These are phyloP conservation scores for Ceratobasidium sp. DNA, from an alignment of 1,284 basidiomycete genomes.

Conservation along the genomic window DNA sequence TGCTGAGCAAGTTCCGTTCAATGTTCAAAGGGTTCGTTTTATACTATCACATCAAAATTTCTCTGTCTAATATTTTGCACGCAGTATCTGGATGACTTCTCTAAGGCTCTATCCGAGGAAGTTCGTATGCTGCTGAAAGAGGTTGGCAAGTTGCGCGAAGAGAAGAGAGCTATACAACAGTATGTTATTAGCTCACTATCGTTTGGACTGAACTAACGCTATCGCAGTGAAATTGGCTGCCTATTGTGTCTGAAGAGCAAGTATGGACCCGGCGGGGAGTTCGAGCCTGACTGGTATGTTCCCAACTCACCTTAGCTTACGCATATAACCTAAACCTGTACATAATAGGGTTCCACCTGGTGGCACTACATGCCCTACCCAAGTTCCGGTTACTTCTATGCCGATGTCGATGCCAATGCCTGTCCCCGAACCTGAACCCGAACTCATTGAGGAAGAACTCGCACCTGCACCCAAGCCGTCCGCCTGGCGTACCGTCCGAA, in stretches of 20 bases:
- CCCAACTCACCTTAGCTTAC: no score
- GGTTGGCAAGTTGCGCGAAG: constrained; percentile 51
- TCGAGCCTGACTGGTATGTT: constrained; percentile 50
- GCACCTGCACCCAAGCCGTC: constrained; percentile 34
- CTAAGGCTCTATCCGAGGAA: constrained; percentile 51
- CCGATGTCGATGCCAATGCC: constrained; percentile 5
- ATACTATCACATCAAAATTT: background rate
- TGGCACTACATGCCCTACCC: constrained; percentile 24
- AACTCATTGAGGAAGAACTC: constrained; percentile 39
- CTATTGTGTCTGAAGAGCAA: constrained; percentile 50
- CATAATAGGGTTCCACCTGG: constrained; percentile 40
- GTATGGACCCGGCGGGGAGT: constrained; percentile 51
- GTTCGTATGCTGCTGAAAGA: constrained; percentile 52
- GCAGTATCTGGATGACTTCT: constrained; percentile 52
- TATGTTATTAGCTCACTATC: constrained; percentile 31
- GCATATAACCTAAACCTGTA: constrained; percentile 1
- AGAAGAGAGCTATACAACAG: constrained; percentile 51
- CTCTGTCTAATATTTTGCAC: constrained; percentile 18
- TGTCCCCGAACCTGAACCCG: constrained; percentile 44
- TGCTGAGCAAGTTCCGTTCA: constrained; percentile 50
- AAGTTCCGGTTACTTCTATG: constrained; percentile 19
- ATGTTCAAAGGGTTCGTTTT: constrained; percentile 50
- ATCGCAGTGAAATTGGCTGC: constrained; percentile 50
- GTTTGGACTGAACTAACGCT: background rate
- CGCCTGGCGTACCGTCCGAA: constrained; percentile 42